phyloP scores from a whole-genome alignment of 176 grass and related monocot genomes.

The Zea luxurians region DNA sequence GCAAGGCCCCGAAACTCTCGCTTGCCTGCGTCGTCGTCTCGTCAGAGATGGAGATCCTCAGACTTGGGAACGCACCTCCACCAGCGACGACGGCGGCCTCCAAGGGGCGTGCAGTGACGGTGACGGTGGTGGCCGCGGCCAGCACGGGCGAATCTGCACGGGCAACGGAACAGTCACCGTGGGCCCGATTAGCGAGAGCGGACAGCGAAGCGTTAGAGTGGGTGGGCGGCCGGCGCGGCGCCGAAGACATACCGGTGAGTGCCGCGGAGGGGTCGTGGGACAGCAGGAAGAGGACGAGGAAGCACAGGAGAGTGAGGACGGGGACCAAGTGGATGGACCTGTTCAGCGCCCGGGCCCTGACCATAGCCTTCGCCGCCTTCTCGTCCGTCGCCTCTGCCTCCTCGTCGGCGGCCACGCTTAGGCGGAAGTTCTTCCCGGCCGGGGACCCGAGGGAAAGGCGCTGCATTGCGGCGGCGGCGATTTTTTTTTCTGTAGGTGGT shows the following conservation, averaged over 20 bases:
- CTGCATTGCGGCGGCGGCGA: constrained; percentile 57
- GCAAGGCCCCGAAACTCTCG: neutral
- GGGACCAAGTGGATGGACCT: constrained; percentile 82
- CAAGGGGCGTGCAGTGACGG: constrained; percentile 33
- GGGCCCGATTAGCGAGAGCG: neutral
- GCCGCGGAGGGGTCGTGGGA: constrained; percentile 67
- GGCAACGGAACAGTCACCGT: neutral
- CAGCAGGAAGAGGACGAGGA: constrained; percentile 85
- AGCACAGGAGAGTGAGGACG: constrained; percentile 75
- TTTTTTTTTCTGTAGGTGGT: constrained; percentile 9
- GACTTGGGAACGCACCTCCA: constrained; percentile 1
- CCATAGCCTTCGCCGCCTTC: constrained; percentile 49
- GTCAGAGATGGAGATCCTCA: neutral
- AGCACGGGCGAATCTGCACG: constrained; percentile 55
- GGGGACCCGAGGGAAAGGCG: constrained; percentile 80
- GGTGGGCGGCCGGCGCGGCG: neutral
- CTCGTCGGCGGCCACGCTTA: constrained; percentile 14
- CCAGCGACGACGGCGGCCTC: constrained; percentile 26
- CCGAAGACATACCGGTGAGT: constrained; percentile 32
- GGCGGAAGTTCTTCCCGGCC: constrained; percentile 28
- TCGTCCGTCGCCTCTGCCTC: constrained; percentile 31
- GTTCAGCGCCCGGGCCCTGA: constrained; percentile 35
- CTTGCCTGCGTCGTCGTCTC: neutral
- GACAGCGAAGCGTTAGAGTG: too few relatives aligned
- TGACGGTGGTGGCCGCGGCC: constrained; percentile 21